Base-by-base conservation (phyloP, 208 protist species). In the Acanthamoeba lenticulata region DNA sequence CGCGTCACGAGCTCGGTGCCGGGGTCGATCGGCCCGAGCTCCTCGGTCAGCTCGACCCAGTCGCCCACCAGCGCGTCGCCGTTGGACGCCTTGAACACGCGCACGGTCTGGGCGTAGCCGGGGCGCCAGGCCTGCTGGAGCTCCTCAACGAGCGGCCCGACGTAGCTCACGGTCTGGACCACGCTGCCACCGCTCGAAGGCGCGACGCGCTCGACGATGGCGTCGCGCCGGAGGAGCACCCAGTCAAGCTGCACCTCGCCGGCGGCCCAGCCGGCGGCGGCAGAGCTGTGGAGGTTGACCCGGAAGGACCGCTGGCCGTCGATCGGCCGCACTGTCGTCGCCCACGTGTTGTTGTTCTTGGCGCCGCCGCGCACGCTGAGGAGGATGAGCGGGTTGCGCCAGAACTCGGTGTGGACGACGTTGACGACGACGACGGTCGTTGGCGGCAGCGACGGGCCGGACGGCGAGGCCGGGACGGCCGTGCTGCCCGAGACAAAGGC, bases 1-100 rank as follows among this genome's bases (percentile, higher is more conserved):
- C 86, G 86, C 3, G 62, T 92, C 0, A 92, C 79, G 40, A 42
- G 52, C 52, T 89, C 65, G 65, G 65, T 74, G n/a, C 65, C 65
- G 36, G 1, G n/a, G 36, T 74, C 65, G 65, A 74, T 74, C 29
- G 65, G 65, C 2, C 65, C 65, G 36, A 32, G 32, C 65, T 74
- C 65, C 36, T 74, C 65, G 7, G n/a, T 42, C 17, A 74, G 32
- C 65, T 74, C 65, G 36, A 74, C 19, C 9, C 32, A 74, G 65
- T 74, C 38, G 36, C 65, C 65, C n/a, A 32, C 65, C 7, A 74
- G n/a, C 65, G n/a, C n/a, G n/a, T 74, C 65, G 15, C 38, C 65
- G 36, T 74, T 74, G 36, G 65, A 40, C 17, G 29, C 65, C 65
- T 74, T 24, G 65, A 40, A 74, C n/a, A 74, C 29, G 17, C 65